phyloP scores from a whole-genome alignment of 2,329 filamentous ascomycete genomes.

The Dactylellina sp. region DNA sequence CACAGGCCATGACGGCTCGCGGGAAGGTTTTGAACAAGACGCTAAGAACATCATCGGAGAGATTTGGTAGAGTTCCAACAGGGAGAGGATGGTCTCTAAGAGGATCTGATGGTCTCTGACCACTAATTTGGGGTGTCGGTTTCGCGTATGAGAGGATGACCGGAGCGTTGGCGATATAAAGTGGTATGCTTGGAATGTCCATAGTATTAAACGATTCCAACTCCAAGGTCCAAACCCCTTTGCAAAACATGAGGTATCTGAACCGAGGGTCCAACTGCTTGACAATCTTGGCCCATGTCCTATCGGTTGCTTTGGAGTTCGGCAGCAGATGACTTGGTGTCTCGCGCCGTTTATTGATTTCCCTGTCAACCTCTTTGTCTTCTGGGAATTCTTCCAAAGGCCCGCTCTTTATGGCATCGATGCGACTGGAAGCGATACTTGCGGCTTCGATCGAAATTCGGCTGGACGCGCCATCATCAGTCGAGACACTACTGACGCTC shows the following conservation, averaged over 20 bases:
- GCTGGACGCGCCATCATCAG: slow-evolving; percentile 26
- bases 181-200: slow-evolving; percentile 47
- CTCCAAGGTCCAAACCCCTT: slow-evolving; percentile 51
- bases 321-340: slow-evolving; percentile 48
- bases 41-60: slow-evolving; percentile 35
- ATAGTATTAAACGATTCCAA: slow-evolving; percentile 48
- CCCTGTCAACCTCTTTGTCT: slow-evolving; percentile 45
- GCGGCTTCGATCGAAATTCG: slow-evolving; percentile 23
- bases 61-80: slow-evolving; percentile 39
- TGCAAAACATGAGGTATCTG: slow-evolving; percentile 48
- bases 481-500: slow-evolving; percentile 38
- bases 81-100: slow-evolving; percentile 33
- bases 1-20: slow-evolving; percentile 32
- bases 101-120: slow-evolving; percentile 42
- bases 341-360: slow-evolving; percentile 46
- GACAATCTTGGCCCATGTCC: slow-evolving; percentile 41
- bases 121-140: slow-evolving; percentile 43
- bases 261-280: slow-evolving; percentile 32
- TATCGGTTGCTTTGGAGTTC: slow-evolving; percentile 29
- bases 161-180: slow-evolving; percentile 50
- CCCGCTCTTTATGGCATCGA: slow-evolving; percentile 10
- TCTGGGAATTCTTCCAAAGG: slow-evolving; percentile 26
- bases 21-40: slow-evolving; percentile 51
- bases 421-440: slow-evolving; percentile 32
- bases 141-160: slow-evolving; percentile 52